Base-by-base conservation (phyloP, 768 basidiomycete genomes). In the Psilocybe cubensis region DNA sequence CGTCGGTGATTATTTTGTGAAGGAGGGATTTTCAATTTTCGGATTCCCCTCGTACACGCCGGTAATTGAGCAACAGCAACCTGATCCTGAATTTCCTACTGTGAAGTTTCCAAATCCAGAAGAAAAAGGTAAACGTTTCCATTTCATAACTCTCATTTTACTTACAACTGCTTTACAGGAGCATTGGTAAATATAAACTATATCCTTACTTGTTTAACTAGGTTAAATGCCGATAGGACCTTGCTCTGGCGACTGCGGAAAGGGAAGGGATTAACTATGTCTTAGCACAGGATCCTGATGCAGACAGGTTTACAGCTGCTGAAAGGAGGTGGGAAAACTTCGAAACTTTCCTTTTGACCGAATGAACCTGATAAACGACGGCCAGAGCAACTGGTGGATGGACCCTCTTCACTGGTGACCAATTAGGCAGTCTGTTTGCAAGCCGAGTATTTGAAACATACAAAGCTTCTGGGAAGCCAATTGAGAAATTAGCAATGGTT, bases 71-170 rank as follows among this genome's bases (percentile, higher is more conserved):
- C 94, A 96, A 70, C 80, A 82, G 59, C 54, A 74, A 2, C 91
- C 94, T 2, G 88, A 96, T 71, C 91, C 94, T 4, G 84, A 93
- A 25, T 96, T 96, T 65, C 85, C 91, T 3, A 94, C 93, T 4
- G 90, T 95, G 17, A 74, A 72, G 20, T 94, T 92, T 69, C 94
- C 94, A 2, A 96, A 96, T 66, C 94, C 94, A 1, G 94, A 96
- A 70, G 94, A 96, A 70, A 88, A 91, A 72, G 94, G 94, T 84
- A 66, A 54, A 71, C 52, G 9, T 31, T 44, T 40, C 2, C 18
- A 28, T 17, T 33, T 4, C 29, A 9, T 10, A 43, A 14, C 25
- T 24, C 18, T 11, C 3, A 23, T 24, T 4, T 52, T 38, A 38
- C 42, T 35, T 17, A 42, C 20, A 10, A 4, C 24, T 3, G 20